These are phyloP conservation scores for Aspergillus ostianus DNA, from an alignment of 495 filamentous ascomycete genomes.

Conservation along the genomic window DNA sequence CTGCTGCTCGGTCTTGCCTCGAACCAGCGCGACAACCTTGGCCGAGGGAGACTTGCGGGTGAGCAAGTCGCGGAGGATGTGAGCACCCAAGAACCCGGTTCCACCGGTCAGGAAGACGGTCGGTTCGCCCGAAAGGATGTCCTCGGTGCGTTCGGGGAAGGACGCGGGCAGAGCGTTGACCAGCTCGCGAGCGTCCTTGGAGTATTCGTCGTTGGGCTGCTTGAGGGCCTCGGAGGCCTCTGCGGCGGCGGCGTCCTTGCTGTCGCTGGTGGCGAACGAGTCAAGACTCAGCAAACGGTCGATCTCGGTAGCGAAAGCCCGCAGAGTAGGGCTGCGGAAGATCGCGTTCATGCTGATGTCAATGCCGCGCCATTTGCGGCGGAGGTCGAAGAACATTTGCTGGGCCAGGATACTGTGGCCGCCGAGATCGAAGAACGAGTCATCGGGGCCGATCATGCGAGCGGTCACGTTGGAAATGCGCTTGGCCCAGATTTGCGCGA, in stretches of 20 bases:
- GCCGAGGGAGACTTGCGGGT: slow-evolving; percentile 52
- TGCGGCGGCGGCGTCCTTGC: slow-evolving; percentile 26
- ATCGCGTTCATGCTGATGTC: slow-evolving; percentile 75
- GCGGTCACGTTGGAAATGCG: slow-evolving; percentile 51
- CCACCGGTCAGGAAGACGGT: slow-evolving; percentile 86
- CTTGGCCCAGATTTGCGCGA: slow-evolving; percentile 67
- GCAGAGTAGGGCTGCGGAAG: slow-evolving; percentile 72
- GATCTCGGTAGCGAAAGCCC: slow-evolving; percentile 70
- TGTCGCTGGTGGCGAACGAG: slow-evolving; percentile 30
- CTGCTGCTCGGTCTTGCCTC: slow-evolving; percentile 55
- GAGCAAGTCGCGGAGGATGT: slow-evolving; percentile 74
- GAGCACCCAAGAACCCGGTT: slow-evolving; percentile 88
- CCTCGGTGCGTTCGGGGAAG: slow-evolving; percentile 28
- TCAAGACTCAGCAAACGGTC: slow-evolving; percentile 56
- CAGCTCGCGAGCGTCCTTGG: slow-evolving; percentile 63
- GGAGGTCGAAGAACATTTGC: slow-evolving; percentile 72
- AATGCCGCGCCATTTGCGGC: slow-evolving; percentile 58
- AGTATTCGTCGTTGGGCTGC: slow-evolving; percentile 58
- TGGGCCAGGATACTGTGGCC: slow-evolving; percentile 88
- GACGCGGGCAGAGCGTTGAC: slow-evolving; percentile 45
- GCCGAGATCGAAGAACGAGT: slow-evolving; percentile 83
- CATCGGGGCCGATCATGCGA: slow-evolving; percentile 61
- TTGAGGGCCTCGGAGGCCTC: slow-evolving; percentile 24
- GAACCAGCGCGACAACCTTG: slow-evolving; percentile 76
- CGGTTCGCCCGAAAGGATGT: slow-evolving; percentile 32